Conservation (phyloP, 805 yeast species). For the Candida yuanshanica region DNA sequence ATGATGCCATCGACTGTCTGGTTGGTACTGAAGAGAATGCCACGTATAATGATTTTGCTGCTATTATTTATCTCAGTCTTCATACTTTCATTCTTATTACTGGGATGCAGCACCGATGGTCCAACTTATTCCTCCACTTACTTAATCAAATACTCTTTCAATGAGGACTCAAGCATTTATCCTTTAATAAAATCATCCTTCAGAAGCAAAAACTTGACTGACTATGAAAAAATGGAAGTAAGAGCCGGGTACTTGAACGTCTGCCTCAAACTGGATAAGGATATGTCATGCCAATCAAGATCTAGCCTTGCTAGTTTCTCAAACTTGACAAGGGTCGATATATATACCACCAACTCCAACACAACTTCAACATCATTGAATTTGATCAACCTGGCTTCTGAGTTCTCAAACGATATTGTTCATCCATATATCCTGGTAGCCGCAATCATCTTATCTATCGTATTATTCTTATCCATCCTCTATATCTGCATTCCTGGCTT, state of each 20-base stretch:
- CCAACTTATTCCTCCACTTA: conserved; percentile 43
- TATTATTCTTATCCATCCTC: conserved; percentile 35
- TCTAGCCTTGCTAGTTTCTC: conserved; percentile 23
- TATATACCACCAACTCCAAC: conserved; percentile 28
- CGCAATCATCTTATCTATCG: conserved; percentile 37
- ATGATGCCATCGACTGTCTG: conserved; percentile 15
- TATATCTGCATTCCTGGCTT: conserved; percentile 44
- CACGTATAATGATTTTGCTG: conserved; percentile 36
- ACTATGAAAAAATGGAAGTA: conserved; percentile 37
- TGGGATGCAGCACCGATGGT: conserved; percentile 45
- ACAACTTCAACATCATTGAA: conserved; percentile 33
- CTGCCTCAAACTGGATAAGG: conserved; percentile 38
- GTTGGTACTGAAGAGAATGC: conserved; percentile 31
- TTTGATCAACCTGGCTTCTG: conserved; percentile 40
- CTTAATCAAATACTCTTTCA: conserved; percentile 43
- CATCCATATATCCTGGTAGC: conserved; percentile 52
- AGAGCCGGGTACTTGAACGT: conserved; percentile 52
- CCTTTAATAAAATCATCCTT: conserved; percentile 35
- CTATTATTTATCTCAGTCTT: conserved; percentile 43
- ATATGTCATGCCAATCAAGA: conserved; percentile 33
- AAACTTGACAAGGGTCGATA: conserved; percentile 27
- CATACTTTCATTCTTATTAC: conserved; percentile 46
- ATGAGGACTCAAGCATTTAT: conserved; percentile 38
- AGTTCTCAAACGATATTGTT: conserved; percentile 39
- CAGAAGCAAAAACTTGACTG: conserved; percentile 25